Conservation (phyloP, 176 grass and related monocot genomes). For the Aechmea fasciata region DNA sequence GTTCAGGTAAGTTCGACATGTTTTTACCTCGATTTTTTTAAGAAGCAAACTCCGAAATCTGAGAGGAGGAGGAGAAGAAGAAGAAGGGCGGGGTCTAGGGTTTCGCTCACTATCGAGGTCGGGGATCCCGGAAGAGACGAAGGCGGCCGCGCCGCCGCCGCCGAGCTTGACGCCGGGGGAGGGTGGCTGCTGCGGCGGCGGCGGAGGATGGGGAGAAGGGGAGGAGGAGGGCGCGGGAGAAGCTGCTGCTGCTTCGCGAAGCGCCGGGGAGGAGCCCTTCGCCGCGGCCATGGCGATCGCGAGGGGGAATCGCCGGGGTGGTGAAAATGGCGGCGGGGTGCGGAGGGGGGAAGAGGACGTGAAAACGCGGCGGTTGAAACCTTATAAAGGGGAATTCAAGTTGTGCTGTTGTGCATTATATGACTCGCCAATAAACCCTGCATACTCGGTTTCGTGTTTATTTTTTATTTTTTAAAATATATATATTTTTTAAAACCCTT, state of each 20-base stretch:
- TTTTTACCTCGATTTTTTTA: too few relatives aligned
- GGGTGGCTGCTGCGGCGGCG: constrained; percentile 6
- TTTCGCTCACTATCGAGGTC: constrained; percentile 65
- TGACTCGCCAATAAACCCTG: neutral
- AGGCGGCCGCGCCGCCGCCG: constrained; percentile 36
- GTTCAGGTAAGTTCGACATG: too few relatives aligned
- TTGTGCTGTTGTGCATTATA: neutral
- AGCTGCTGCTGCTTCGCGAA: constrained; percentile 60
- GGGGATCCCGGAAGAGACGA: constrained; percentile 79
- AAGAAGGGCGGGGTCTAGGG: too few relatives aligned
- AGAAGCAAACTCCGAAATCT: neutral
- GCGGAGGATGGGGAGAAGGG: constrained; percentile 2
- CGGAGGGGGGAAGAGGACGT: neutral
- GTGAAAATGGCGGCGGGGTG: neutral
- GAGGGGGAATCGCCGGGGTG: neutral
- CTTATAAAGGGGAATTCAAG: neutral
- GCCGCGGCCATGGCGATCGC: constrained; percentile 20
- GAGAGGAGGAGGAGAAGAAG: neutral
- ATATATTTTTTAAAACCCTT: too few relatives aligned
- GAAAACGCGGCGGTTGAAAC: neutral
- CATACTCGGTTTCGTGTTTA: too few relatives aligned
- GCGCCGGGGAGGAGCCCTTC: constrained; percentile 15
- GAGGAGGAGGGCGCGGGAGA: constrained; percentile 51
- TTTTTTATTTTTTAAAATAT: too few relatives aligned
- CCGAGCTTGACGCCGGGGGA: constrained; percentile 49